Evolutionary conservation across 2,329 filamentous ascomycete genomes (phyloP).

Genomic region (Colletotrichum lupini): DNA sequence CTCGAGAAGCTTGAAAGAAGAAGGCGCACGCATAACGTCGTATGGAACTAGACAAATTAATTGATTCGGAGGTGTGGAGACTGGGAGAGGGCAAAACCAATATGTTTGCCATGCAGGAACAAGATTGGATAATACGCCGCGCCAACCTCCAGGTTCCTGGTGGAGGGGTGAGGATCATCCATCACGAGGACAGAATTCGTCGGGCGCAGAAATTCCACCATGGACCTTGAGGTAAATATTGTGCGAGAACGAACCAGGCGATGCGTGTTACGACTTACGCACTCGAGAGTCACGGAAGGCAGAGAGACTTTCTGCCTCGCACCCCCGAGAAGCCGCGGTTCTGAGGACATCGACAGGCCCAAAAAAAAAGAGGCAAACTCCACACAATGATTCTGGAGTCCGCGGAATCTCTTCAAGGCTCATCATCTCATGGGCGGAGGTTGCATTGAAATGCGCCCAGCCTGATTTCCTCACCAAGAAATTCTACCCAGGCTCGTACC

Average conservation of each 20-base stretch:
- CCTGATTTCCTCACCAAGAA: neutral
- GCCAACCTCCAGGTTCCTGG: no score
- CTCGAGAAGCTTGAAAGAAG: neutral
- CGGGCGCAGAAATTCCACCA: slow-evolving; percentile 3
- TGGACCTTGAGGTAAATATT: neutral
- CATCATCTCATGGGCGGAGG: neutral
- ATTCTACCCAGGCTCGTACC: neutral
- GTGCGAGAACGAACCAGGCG: neutral
- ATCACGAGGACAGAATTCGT: neutral
- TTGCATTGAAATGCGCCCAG: neutral
- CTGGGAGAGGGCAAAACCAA: neutral
- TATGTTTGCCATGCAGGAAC: neutral
- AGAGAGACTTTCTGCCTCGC: neutral
- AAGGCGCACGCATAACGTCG: neutral
- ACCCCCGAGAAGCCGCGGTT: neutral
- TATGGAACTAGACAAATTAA: neutral
- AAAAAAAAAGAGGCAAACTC: neutral
- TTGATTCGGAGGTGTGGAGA: neutral
- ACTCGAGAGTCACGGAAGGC: neutral
- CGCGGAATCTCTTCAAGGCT: neutral
- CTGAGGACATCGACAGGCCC: neutral
- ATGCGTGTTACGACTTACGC: neutral
- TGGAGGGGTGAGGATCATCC: neutral
- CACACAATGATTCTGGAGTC: neutral
- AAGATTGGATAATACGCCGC: neutral